Evolutionary conservation across 345 rosid species (phyloP).

Genomic region (Garcia nutans): DNA sequence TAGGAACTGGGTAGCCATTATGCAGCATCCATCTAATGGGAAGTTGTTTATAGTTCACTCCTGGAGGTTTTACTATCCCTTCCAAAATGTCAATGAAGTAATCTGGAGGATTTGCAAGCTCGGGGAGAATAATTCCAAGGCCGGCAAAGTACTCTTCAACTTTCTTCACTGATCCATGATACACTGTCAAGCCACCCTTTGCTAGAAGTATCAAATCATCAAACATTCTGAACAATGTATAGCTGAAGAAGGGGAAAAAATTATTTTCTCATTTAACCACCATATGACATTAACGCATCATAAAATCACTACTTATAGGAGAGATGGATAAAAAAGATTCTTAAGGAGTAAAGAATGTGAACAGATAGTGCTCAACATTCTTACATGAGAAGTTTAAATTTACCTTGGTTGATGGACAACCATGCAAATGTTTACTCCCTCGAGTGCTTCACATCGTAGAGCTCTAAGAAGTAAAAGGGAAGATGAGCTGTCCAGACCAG

Average conservation of each 20-base stretch:
- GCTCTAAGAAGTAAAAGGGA: conserved; percentile 93
- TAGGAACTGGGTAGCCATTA: conserved; percentile 80
- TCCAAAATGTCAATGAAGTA: conserved; percentile 93
- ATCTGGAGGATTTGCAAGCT: conserved; percentile 95
- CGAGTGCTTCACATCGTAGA: conserved; percentile 96
- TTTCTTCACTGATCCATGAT: conserved; percentile 93
- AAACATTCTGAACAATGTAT: conserved; percentile 85
- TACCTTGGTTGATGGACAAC: conserved; percentile 98
- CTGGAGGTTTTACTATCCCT: conserved; percentile 76
- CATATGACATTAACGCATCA: neutral
- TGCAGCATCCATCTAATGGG: conserved; percentile 99
- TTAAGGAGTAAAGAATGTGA: neutral
- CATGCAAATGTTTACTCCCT: conserved; percentile 94
- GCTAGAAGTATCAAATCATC: conserved; percentile 97
- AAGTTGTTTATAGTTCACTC: conserved; percentile 73
- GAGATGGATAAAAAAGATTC: neutral
- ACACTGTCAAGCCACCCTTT: conserved; percentile 86
- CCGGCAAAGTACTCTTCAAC: conserved; percentile 83
- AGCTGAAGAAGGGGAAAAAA: conserved; percentile 46
- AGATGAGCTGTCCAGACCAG: conserved; percentile 98
- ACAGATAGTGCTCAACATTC: neutral
- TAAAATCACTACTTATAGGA: neutral
- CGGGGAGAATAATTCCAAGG: conserved; percentile 84
- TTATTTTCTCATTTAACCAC: neutral
- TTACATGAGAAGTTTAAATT: neutral